Evolutionary conservation across 2,329 filamentous ascomycete genomes (phyloP).

Genomic region (Dactylellina sp.): DNA sequence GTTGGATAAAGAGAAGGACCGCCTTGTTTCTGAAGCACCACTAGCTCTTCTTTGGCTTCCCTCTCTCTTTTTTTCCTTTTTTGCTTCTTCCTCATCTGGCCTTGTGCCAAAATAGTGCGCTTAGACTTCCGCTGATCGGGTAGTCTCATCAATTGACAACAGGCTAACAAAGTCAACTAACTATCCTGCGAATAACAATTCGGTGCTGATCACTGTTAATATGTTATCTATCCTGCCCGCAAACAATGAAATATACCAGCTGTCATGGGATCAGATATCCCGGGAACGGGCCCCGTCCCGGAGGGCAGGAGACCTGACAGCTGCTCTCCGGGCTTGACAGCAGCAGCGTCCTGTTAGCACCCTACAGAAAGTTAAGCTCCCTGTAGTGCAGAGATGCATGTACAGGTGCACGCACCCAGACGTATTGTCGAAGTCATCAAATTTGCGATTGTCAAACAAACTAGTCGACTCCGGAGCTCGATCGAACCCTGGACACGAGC

Average conservation of each 20-base stretch:
- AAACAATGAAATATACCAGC: conserved; percentile 11
- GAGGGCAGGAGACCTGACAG: not conserved
- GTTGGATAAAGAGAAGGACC: conserved; percentile 41
- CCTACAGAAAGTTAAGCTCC: not conserved
- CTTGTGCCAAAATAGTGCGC: conserved; percentile 38
- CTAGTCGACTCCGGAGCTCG: conserved; percentile 6
- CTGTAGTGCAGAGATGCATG: conserved; percentile 13
- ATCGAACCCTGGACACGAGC: not conserved
- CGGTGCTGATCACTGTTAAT: conserved; percentile 37
- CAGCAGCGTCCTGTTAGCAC: too few relatives aligned
- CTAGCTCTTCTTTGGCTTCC: too few relatives aligned
- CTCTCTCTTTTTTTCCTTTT: conserved; percentile 3
- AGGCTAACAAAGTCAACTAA: conserved; percentile 10
- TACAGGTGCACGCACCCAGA: conserved; percentile 12
- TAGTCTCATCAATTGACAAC: not conserved
- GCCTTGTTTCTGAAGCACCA: conserved; percentile 28
- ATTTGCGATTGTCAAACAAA: conserved; percentile 2
- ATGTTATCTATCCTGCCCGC: conserved; percentile 8
- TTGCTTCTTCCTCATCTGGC: conserved; percentile 17
- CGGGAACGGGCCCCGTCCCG: conserved; percentile 9
- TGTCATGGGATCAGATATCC: conserved; percentile 28
- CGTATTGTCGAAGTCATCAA: not conserved
- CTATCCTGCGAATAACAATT: conserved; percentile 54
- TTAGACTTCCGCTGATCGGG: conserved; percentile 50
- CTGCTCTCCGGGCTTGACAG: not conserved